Percentiles rank a stretch among this genome's conserved stretches.
Evolutionary conservation across 345 rosid genomes (phyloP).

Genomic region (Eutrema japonicum): DNA sequence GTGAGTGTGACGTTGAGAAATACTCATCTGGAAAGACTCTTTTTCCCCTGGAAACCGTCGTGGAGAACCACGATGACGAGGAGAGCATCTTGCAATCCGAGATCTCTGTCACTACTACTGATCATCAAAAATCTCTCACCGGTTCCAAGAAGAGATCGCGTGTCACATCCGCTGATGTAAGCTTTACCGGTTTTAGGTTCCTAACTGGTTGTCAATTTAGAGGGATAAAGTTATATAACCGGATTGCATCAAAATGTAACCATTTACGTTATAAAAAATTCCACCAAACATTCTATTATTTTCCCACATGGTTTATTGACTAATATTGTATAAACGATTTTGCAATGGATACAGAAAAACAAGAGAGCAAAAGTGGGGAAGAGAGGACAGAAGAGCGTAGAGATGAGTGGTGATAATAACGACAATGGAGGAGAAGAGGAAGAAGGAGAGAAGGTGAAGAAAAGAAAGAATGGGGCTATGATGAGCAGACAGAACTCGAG

Average conservation of each 20-base stretch:
- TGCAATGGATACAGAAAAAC: constrained; percentile 51
- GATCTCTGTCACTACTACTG: constrained; percentile 39
- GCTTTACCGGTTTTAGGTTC: constrained; percentile 26
- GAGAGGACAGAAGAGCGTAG: constrained; percentile 49
- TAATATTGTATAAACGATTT: constrained; percentile 18
- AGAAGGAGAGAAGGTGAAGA: constrained; percentile 35
- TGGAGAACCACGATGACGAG: constrained; percentile 36
- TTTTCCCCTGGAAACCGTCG: constrained; percentile 38
- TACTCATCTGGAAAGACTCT: constrained; percentile 40
- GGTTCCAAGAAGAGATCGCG: constrained; percentile 64
- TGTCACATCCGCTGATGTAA: constrained; percentile 54
- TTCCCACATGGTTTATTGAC: neutral
- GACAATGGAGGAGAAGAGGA: constrained; percentile 42
- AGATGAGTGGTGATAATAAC: constrained; percentile 51
- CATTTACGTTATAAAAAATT: neutral
- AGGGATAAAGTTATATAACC: neutral
- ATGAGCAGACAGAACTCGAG: constrained; percentile 52
- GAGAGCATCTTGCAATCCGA: constrained; percentile 43
- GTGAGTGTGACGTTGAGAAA: constrained; percentile 51
- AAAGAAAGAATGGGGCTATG: constrained; percentile 39
- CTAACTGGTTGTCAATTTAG: neutral
- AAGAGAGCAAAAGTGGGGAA: constrained; percentile 52
- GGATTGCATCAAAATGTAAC: constrained; percentile 1
- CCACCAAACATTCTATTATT: neutral
- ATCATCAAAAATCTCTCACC: constrained; percentile 44